Evolutionary conservation across 371 early-diverging fungal genomes (phyloP).

Genomic region (Circinella minor): DNA sequence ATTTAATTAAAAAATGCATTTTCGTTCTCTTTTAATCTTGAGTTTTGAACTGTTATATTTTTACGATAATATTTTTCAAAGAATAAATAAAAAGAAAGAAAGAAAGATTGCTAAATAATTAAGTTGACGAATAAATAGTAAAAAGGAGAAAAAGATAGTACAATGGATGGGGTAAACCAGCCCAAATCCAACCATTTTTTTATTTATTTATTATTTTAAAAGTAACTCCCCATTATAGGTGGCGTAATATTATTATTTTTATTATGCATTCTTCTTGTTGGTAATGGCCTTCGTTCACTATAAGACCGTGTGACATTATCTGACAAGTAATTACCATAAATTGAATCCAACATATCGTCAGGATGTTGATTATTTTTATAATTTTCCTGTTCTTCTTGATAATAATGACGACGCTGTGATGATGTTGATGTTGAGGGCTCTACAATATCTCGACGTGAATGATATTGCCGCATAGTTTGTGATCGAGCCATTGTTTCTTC

Average conservation of each 20-base stretch:
- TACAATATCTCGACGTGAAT: neutral
- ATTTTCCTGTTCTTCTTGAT: neutral
- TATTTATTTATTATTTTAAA: neutral
- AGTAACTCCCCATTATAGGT: neutral
- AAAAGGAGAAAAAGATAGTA: neutral
- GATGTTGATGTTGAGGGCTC: neutral
- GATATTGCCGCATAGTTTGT: conserved; percentile 1
- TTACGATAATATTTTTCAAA: neutral
- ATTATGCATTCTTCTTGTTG: neutral
- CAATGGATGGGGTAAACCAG: neutral
- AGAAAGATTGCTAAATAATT: neutral
- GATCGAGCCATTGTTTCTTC: conserved; percentile 1
- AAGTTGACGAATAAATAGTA: neutral
- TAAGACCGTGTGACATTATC: conserved; percentile 6
- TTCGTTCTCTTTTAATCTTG: neutral
- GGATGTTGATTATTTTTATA: neutral
- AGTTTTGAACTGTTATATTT: neutral
- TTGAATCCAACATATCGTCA: conserved; percentile 1
- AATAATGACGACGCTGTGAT: neutral
- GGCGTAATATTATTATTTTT: neutral
- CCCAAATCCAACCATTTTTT: neutral
- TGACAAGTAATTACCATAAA: neutral
- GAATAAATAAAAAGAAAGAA: conserved; percentile 4
- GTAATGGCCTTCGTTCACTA: conserved; percentile 14
- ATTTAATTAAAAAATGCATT: conserved; percentile 14